Evolutionary conservation across 495 filamentous ascomycete species (phyloP).

Genomic region (Parachaetomium inaequale): DNA sequence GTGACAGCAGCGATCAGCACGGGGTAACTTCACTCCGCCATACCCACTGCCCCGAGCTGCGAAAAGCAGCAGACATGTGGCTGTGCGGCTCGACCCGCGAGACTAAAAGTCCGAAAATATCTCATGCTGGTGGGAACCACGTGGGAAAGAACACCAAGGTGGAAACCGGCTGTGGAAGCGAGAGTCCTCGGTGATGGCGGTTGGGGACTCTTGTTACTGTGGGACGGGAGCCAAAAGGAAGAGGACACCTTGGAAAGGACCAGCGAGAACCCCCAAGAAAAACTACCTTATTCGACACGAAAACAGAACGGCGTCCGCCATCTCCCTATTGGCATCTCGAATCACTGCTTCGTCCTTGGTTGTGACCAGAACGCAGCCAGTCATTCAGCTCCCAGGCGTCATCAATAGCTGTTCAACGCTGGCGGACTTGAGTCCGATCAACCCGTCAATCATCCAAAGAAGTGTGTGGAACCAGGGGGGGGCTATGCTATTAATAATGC

Average conservation of each 20-base stretch:
- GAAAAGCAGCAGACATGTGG: conserved; percentile 13
- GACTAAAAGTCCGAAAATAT: not conserved
- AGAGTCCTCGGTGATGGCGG: not conserved
- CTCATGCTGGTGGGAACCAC: not conserved
- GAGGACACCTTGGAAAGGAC: too few relatives aligned
- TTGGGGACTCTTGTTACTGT: not conserved
- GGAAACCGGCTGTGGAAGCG: not conserved
- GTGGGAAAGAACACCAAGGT: not conserved
- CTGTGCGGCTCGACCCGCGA: conserved; percentile 13
- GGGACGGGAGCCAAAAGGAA: too few relatives aligned
- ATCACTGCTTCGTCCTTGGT: not conserved
- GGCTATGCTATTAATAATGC: conserved; percentile 22
- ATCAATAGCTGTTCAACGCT: too few relatives aligned
- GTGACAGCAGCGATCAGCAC: conserved; percentile 18
- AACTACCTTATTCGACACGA: too few relatives aligned
- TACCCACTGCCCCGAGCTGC: not conserved
- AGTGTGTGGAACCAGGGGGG: conserved; percentile 4
- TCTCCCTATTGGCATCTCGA: not conserved
- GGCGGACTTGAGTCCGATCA: not conserved
- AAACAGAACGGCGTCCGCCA: not conserved
- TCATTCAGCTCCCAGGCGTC: too few relatives aligned
- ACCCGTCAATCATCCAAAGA: not conserved
- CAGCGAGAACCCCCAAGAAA: too few relatives aligned
- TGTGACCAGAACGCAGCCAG: too few relatives aligned
- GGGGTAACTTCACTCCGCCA: conserved; percentile 20